Percentiles rank a stretch among this genome's conserved stretches.
Evolutionary conservation across 768 basidiomycete genomes (phyloP).

Genomic region (Pholiota conissans): DNA sequence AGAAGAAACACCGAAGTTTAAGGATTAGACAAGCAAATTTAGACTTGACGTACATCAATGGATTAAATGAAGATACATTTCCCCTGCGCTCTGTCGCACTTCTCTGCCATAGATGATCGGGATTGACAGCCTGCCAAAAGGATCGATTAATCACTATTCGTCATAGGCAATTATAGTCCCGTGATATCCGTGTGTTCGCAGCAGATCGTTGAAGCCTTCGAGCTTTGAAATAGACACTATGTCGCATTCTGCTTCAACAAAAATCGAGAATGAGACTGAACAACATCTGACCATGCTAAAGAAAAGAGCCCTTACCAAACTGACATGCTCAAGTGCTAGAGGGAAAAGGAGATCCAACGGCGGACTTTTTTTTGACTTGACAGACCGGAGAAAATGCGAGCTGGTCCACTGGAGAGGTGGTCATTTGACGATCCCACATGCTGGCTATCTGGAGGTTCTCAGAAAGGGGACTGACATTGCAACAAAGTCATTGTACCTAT

Average conservation of each 20-base stretch:
- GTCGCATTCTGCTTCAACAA: background rate
- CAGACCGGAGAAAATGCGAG: background rate
- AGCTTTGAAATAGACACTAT: background rate
- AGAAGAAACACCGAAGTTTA: constrained; percentile 18
- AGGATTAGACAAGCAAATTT: constrained; percentile 4
- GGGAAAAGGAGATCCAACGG: too few relatives aligned
- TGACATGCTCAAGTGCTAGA: too few relatives aligned
- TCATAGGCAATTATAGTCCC: background rate
- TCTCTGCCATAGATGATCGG: background rate
- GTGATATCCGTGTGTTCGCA: background rate
- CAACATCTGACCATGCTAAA: too few relatives aligned
- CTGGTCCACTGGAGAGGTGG: background rate
- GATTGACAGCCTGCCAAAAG: background rate
- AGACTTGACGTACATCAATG: background rate
- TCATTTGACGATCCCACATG: constrained; percentile 20
- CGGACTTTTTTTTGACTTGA: background rate
- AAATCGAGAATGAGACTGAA: background rate
- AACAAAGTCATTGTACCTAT: too few relatives aligned
- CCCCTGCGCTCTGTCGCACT: background rate
- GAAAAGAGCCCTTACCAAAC: too few relatives aligned
- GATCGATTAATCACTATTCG: background rate
- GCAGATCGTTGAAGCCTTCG: too few relatives aligned
- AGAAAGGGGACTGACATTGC: background rate
- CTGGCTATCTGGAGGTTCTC: background rate
- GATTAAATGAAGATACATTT: background rate